Base-by-base conservation (phyloP, 179 eudicot genomes). In the Spinacia oleracea region DNA sequence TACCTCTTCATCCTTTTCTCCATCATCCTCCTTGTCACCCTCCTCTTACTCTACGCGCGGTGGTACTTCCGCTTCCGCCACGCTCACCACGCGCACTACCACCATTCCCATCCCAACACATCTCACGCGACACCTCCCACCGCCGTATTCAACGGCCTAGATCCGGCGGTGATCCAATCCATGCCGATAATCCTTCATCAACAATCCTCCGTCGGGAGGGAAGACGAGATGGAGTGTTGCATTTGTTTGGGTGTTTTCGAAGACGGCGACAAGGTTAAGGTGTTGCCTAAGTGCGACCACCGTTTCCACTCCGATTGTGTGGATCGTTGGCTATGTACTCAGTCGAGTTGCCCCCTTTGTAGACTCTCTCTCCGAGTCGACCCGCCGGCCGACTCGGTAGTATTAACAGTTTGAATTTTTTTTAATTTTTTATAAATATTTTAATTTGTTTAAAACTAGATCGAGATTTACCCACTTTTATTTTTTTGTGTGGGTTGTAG, bases 261-360 rank as follows among this genome's bases (percentile, higher is more conserved):
- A 9, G 97, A 90, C 8, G 90, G 90, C 2, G 98, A 93, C 14
- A 89, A 88, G 70, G 93, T 92, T 0, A 92, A 89, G 40, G 88
- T 90, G 11, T 81, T 92, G 87, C 89, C 91, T 0, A 45, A 59
- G 11, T 93, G 98, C 73, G 40, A 62, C 1, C 98, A 93, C 70
- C 76, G 84, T 43, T 93, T 84, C 75, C 98, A 93, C 81, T 88
- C 89, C 0, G 94, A 85, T 71, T 93, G 98, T 71, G 89, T 93
- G 20, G 98, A 93, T 78, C 86, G 60, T 79, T 93, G 98, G 98
- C 84, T 93, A 9, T 45, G 40, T 9, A 65, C 83, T 65, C 97
- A 87, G 32, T 76, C 97, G 15, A 93, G 85, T 66, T 93, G 98
- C 72, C 98, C 98, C 0, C 86, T 93, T 48, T 93, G 98, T 79